Evolutionary conservation across 2,329 filamentous ascomycete genomes (phyloP).

Genomic region (Alternaria infectoria): DNA sequence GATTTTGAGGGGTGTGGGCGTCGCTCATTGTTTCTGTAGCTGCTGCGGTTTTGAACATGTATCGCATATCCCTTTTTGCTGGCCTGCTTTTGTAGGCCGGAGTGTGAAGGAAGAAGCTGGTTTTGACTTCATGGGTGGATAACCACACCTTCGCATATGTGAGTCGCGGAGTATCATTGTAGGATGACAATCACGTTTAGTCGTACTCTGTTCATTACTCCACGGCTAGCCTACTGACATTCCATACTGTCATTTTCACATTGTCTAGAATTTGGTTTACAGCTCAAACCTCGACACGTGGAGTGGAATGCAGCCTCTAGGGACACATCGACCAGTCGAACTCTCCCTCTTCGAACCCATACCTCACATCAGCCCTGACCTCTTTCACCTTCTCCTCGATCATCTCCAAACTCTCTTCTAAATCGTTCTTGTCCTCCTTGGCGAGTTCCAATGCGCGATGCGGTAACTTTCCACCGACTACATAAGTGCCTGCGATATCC

Average conservation of each 20-base stretch:
- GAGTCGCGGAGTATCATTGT: background rate
- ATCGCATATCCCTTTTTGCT: background rate
- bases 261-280: background rate
- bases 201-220: background rate
- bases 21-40: background rate
- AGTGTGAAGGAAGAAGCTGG: background rate
- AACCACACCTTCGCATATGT: background rate
- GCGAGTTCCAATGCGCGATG: conserved; percentile 19
- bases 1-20: background rate
- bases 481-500: conserved; percentile 20
- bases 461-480: conserved; percentile 10
- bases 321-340: background rate
- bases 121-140: background rate
- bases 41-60: background rate
- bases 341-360: conserved; percentile 5
- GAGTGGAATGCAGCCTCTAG: background rate
- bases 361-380: conserved; percentile 14
- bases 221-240: background rate
- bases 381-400: conserved; percentile 10
- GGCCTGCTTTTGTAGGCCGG: background rate
- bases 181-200: background rate
- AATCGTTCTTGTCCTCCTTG: conserved; percentile 17
- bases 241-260: background rate
- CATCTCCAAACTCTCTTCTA: conserved; percentile 12
- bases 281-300: background rate